phyloP scores from a whole-genome alignment of 306 rosid genomes.

The Inga leiocalycina region DNA sequence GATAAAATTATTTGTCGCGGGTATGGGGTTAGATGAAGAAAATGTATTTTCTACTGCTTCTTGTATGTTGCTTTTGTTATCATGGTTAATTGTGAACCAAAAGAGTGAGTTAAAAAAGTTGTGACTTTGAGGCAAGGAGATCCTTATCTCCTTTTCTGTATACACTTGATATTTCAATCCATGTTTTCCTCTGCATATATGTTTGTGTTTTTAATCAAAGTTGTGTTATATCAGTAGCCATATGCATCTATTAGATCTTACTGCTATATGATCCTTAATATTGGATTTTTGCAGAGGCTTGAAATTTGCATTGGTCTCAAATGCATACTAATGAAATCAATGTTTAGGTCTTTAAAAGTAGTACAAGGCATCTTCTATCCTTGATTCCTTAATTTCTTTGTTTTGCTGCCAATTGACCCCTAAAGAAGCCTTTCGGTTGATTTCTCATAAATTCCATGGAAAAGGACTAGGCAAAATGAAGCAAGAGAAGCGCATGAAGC shows the following conservation, averaged over 20 bases:
- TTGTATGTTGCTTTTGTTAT: not conserved
- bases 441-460: constrained; percentile 92
- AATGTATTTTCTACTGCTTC: not conserved
- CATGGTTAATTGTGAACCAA: not conserved
- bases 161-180: no score
- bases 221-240: not conserved
- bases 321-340: constrained; percentile 14
- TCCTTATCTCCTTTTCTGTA: no score
- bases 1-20: not conserved
- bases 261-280: constrained; percentile 1
- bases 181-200: constrained; percentile 15
- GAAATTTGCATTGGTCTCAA: not conserved
- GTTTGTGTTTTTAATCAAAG: not conserved
- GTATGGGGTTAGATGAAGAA: not conserved
- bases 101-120: not conserved
- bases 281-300: constrained; percentile 3
- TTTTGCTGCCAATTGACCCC: constrained; percentile 80
- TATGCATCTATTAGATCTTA: not conserved
- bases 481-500: constrained; percentile 94
- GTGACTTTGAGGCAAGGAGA: not conserved
- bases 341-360: constrained; percentile 23
- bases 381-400: constrained; percentile 22
- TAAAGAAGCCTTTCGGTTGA: constrained; percentile 79
- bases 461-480: constrained; percentile 98
- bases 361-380: constrained; percentile 5